These are phyloP conservation scores for Noccaea bulbosa DNA, from an alignment of 345 rosid genomes.

Conservation along the genomic window DNA sequence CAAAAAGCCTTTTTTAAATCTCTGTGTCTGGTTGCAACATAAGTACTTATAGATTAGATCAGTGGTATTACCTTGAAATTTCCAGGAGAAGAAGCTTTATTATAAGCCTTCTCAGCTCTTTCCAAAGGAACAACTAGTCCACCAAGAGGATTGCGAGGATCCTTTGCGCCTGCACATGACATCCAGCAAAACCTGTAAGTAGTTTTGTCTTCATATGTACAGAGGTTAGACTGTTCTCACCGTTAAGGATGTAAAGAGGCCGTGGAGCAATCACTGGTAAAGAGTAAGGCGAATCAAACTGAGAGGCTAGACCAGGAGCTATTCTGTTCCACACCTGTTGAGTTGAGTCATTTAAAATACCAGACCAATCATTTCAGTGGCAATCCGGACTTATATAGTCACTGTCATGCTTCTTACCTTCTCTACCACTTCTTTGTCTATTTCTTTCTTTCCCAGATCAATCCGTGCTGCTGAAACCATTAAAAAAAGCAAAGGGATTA, in stretches of 20 bases:
- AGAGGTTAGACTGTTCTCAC: slow-evolving; percentile 44
- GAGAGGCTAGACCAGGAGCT: slow-evolving; percentile 83
- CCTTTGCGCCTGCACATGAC: slow-evolving; percentile 59
- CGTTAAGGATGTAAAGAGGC: slow-evolving; percentile 70
- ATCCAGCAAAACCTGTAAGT: background rate
- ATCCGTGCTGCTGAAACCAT: slow-evolving; percentile 63
- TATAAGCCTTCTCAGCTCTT: slow-evolving; percentile 55
- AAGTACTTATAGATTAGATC: background rate
- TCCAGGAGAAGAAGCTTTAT: slow-evolving; percentile 42
- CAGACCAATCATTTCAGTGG: background rate
- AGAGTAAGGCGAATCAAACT: slow-evolving; percentile 73
- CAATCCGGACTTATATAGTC: slow-evolving; percentile 1
- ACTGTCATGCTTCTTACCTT: slow-evolving; percentile 52
- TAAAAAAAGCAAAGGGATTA: background rate
- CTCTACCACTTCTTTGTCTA: slow-evolving; percentile 82
- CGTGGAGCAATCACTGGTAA: slow-evolving; percentile 73
- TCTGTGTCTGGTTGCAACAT: background rate
- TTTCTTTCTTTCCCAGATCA: slow-evolving; percentile 64
- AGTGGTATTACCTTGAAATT: slow-evolving; percentile 58
- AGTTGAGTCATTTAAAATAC: background rate
- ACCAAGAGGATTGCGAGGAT: slow-evolving; percentile 79
- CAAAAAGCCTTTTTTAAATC: background rate
- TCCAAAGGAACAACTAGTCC: slow-evolving; percentile 60
- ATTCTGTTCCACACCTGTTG: slow-evolving; percentile 87
- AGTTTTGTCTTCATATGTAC: background rate